Percentiles rank a stretch among this genome's conserved stretches.
phyloP scores from a whole-genome alignment of 495 filamentous ascomycete species.

The Penicillium silybi region DNA sequence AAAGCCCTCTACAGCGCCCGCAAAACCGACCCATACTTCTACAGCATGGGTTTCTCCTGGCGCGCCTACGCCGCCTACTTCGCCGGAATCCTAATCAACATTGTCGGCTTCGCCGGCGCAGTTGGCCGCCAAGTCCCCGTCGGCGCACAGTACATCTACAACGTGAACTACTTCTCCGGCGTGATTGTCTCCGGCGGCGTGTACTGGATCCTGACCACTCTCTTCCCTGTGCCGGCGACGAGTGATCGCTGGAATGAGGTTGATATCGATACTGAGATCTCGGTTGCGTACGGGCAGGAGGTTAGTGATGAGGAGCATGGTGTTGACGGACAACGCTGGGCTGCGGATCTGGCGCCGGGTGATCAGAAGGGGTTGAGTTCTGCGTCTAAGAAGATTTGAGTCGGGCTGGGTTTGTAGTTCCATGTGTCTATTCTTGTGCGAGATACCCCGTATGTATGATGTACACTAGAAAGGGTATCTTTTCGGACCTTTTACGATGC shows the following conservation, averaged over 20 bases:
- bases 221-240: constrained; percentile 69
- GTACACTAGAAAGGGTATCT: not conserved
- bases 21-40: constrained; percentile 67
- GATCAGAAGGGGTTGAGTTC: constrained; percentile 19
- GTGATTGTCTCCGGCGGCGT: constrained; percentile 63
- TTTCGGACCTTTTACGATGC: not conserved
- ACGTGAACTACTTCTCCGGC: constrained; percentile 84
- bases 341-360: constrained; percentile 12
- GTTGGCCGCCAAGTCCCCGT: constrained; percentile 68
- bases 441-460: not conserved
- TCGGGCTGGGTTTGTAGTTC: not conserved
- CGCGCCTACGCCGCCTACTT: constrained; percentile 82
- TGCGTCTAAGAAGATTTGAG: constrained; percentile 13
- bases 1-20: constrained; percentile 74
- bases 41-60: constrained; percentile 70
- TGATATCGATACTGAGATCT: constrained; percentile 51
- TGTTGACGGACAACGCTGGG: constrained; percentile 5
- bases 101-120: constrained; percentile 85
- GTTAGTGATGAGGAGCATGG: constrained; percentile 24
- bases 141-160: constrained; percentile 84
- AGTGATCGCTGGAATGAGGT: constrained; percentile 82
- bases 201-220: constrained; percentile 67
- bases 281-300: constrained; percentile 40
- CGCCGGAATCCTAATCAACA: constrained; percentile 82
- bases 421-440: not conserved